These are phyloP conservation scores for Nakazawaea ernobii DNA, from an alignment of 805 yeast species.

Conservation along the genomic window DNA sequence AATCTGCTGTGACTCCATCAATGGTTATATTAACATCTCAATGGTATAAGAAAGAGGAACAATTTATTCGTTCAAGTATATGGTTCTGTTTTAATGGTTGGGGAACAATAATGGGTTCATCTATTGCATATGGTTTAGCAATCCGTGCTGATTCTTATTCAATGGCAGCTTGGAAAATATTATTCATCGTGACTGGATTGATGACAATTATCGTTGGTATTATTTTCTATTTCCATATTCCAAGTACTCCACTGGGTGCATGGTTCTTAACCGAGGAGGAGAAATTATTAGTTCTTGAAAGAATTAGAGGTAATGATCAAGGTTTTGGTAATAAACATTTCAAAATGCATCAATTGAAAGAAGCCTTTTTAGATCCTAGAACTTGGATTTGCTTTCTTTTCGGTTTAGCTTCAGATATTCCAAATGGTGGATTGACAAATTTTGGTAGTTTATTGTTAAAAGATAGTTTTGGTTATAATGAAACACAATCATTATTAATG, in stretches of 20 bases:
- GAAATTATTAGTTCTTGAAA: slow-evolving; percentile 38
- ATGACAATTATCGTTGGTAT: slow-evolving; percentile 49
- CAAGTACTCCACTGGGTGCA: slow-evolving; percentile 46
- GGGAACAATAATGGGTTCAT: slow-evolving; percentile 44
- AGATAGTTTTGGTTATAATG: slow-evolving; percentile 27
- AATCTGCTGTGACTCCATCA: slow-evolving; percentile 45
- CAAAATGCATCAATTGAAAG: slow-evolving; percentile 31
- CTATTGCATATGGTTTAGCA: slow-evolving; percentile 50
- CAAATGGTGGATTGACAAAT: slow-evolving; percentile 50
- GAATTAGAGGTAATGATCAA: slow-evolving; percentile 42
- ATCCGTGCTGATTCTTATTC: slow-evolving; percentile 30
- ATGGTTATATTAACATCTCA: slow-evolving; percentile 51
- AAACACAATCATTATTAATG: slow-evolving; percentile 26
- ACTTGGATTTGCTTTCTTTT: slow-evolving; percentile 39
- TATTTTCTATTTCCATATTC: slow-evolving; percentile 41
- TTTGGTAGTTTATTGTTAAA: slow-evolving; percentile 36
- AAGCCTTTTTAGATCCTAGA: slow-evolving; percentile 38
- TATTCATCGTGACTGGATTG: slow-evolving; percentile 57
- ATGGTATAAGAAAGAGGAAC: slow-evolving; percentile 48
- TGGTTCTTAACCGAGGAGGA: slow-evolving; percentile 41
- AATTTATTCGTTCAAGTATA: slow-evolving; percentile 31
- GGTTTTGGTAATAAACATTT: slow-evolving; percentile 36
- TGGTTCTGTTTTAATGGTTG: slow-evolving; percentile 42
- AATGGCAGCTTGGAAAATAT: slow-evolving; percentile 52
- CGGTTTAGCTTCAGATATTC: slow-evolving; percentile 39